A percentile compares a stretch with the other conserved stretches of the same genome.
These are phyloP conservation scores for Solanum paucissectum DNA, from an alignment of 257 asterid genomes.

Conservation along the genomic window DNA sequence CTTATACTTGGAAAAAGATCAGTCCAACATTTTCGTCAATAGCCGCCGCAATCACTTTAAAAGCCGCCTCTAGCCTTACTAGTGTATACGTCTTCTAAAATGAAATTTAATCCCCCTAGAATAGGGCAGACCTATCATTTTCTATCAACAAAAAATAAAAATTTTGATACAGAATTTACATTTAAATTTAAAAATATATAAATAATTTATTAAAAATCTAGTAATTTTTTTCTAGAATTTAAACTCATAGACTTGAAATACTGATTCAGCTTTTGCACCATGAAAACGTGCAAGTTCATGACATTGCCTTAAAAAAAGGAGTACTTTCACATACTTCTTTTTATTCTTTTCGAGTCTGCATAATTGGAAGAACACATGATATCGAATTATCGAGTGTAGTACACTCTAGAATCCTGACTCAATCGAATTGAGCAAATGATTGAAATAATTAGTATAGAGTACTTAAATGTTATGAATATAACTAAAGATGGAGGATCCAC, in stretches of 20 bases:
- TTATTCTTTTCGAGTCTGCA: neutral
- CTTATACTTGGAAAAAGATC: neutral
- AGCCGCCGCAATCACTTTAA: neutral
- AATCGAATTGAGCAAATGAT: neutral
- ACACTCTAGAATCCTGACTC: neutral
- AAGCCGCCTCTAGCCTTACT: neutral
- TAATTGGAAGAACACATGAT: neutral
- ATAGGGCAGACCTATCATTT: neutral
- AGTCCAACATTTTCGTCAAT: neutral
- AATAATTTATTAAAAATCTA: neutral
- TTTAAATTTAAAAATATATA: neutral
- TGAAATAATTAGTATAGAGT: too few species aligned
- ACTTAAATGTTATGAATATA: too few species aligned
- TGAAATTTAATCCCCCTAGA: neutral
- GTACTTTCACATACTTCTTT: neutral
- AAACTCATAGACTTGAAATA: neutral
- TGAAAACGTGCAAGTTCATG: neutral
- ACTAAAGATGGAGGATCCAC: neutral
- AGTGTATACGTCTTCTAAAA: neutral
- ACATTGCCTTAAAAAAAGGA: neutral
- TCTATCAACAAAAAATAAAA: neutral
- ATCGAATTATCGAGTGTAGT: neutral
- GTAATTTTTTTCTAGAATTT: neutral
- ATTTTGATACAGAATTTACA: neutral
- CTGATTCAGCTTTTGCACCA: fast-evolving